phyloP scores from a whole-genome alignment of 768 basidiomycete genomes.

The Mycena filopes region DNA sequence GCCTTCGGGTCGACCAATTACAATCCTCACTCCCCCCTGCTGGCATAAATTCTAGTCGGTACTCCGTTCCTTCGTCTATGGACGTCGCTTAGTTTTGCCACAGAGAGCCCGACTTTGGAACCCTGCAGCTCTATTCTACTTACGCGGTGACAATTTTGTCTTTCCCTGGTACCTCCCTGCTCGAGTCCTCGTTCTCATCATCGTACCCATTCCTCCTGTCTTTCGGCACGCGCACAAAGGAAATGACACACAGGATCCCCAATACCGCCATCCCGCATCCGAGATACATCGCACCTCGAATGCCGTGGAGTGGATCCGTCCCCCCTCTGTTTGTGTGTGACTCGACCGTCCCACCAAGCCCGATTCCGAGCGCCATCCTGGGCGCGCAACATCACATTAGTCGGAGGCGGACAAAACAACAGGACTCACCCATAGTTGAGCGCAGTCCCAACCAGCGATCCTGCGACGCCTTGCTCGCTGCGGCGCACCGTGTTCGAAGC shows the following conservation, averaged over 20 bases:
- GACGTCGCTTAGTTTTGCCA: too few species aligned
- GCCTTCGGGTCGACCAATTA: too few species aligned
- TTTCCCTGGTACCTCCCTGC: too few species aligned
- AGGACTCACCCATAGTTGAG: constrained; percentile 17
- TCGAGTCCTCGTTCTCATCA: background rate
- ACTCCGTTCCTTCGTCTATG: too few species aligned
- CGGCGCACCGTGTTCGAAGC: constrained; percentile 13
- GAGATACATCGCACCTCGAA: constrained; percentile 15
- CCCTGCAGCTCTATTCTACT: too few species aligned
- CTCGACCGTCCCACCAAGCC: constrained; percentile 15
- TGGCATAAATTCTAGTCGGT: too few species aligned
- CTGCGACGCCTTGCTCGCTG: constrained; percentile 19
- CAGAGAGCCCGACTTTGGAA: too few species aligned
- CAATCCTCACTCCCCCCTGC: too few species aligned
- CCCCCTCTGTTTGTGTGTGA: constrained; percentile 9
- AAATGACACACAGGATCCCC: background rate
- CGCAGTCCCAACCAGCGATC: constrained; percentile 13
- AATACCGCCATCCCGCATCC: constrained; percentile 11
- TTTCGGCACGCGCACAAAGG: constrained; percentile 7
- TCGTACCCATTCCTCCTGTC: constrained; percentile 16
- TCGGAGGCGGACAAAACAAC: too few species aligned
- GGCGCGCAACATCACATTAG: background rate
- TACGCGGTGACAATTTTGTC: too few species aligned
- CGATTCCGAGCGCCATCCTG: constrained; percentile 19
- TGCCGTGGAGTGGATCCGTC: background rate